Percentiles rank a stretch among this genome's conserved stretches.
These are phyloP conservation scores for Septoria petroselini DNA, from an alignment of 2,329 filamentous ascomycete genomes.

Conservation along the genomic window DNA sequence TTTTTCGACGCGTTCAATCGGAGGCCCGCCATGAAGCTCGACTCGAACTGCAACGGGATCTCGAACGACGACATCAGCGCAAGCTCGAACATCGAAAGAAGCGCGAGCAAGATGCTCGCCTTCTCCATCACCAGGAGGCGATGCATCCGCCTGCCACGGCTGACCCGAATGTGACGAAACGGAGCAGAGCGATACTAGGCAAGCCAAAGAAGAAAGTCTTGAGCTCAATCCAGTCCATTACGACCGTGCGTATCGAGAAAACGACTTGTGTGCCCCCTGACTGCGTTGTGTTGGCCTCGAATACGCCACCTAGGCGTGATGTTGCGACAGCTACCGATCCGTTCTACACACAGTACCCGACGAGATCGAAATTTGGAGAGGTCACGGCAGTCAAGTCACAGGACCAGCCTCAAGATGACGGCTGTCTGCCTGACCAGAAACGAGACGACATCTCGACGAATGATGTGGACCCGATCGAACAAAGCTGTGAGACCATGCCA, in stretches of 20 bases:
- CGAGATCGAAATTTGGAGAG: too few species aligned
- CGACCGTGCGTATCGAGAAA: background rate
- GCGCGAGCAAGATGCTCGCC: background rate
- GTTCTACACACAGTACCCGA: background rate
- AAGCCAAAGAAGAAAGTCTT: background rate
- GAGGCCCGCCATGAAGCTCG: background rate
- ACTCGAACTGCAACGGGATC: background rate
- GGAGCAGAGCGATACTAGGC: background rate
- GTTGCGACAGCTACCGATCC: slow-evolving; percentile 1
- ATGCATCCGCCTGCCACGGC: background rate
- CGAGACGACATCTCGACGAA: too few species aligned
- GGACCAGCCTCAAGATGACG: too few species aligned
- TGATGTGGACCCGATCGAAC: too few species aligned
- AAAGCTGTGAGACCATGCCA: too few species aligned
- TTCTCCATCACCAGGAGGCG: background rate
- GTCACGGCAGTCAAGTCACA: too few species aligned
- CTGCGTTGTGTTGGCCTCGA: too few species aligned
- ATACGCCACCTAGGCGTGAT: background rate
- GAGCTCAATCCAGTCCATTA: background rate
- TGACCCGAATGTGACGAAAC: background rate
- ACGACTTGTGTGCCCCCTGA: too few species aligned
- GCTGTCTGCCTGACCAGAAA: too few species aligned
- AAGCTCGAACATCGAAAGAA: background rate
- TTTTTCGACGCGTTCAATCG: background rate
- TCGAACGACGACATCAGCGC: background rate